Evolutionary conservation across 1,284 basidiomycete genomes (phyloP).

Genomic region (Trametes sp.): DNA sequence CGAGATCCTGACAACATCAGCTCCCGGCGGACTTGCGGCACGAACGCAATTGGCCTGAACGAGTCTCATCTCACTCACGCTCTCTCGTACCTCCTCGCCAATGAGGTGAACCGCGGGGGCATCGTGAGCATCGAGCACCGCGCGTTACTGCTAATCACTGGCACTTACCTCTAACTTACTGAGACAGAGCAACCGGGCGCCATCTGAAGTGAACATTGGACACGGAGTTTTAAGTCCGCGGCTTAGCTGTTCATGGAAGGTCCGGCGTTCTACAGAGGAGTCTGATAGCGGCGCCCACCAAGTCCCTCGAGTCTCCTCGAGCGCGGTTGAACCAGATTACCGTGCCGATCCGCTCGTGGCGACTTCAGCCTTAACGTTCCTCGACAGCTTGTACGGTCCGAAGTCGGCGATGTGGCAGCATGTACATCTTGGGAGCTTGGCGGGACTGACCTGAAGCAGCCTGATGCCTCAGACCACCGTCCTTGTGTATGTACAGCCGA

Average conservation of each 20-base stretch:
- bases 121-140: not conserved
- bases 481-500: too few species aligned
- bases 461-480: too few species aligned
- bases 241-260: not conserved
- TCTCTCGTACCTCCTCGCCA: not conserved
- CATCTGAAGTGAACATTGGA: too few species aligned
- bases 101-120: not conserved
- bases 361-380: not conserved
- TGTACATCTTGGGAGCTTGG: too few species aligned
- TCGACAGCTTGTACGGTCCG: too few species aligned
- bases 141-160: too few species aligned
- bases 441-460: too few species aligned
- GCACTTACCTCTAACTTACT: too few species aligned
- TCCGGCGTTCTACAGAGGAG: not conserved
- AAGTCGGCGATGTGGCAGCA: too few species aligned
- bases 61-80: too few species aligned
- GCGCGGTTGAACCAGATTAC: conserved; percentile 6
- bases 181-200: too few species aligned
- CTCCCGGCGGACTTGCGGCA: not conserved
- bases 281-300: conserved; percentile 9
- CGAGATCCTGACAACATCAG: not conserved
- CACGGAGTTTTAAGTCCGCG: conserved; percentile 2
- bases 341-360: not conserved
- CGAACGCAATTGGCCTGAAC: too few species aligned
- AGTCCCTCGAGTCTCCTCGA: not conserved